These are phyloP conservation scores for Escovopsis sp. DNA, from an alignment of 2,329 filamentous ascomycete genomes.

Conservation along the genomic window DNA sequence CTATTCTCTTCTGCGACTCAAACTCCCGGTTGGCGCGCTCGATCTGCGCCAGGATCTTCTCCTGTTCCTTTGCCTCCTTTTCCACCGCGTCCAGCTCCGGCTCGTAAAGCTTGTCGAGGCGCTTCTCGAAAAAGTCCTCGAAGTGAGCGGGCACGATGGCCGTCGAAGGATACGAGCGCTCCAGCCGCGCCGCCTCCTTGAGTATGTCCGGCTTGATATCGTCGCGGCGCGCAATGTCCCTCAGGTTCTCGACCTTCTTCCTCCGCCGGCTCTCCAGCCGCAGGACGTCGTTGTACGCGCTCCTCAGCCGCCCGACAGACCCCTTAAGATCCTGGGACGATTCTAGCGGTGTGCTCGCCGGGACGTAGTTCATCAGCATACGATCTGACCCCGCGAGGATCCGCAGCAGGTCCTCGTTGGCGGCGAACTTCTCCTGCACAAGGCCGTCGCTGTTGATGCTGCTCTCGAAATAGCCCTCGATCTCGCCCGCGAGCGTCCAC, in stretches of 20 bases:
- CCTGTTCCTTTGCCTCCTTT: constrained; percentile 63
- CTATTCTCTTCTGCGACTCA: constrained; percentile 51
- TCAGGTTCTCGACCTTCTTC: constrained; percentile 64
- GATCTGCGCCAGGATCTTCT: constrained; percentile 52
- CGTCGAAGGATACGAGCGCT: constrained; percentile 74
- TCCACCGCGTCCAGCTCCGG: constrained; percentile 56
- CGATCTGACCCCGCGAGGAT: constrained; percentile 69
- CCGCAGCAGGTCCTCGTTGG: constrained; percentile 58
- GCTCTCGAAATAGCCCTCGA: constrained; percentile 70
- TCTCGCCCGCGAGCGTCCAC: constrained; percentile 61
- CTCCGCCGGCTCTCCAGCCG: constrained; percentile 68
- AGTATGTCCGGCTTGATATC: constrained; percentile 80
- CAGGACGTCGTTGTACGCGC: constrained; percentile 70
- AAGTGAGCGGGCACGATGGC: constrained; percentile 80
- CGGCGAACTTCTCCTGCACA: constrained; percentile 64
- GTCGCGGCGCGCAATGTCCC: constrained; percentile 68
- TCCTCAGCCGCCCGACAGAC: constrained; percentile 62
- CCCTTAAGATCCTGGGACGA: constrained; percentile 71
- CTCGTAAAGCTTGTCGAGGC: constrained; percentile 64
- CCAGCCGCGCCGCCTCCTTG: constrained; percentile 67
- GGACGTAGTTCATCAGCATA: constrained; percentile 76
- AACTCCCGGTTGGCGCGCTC: constrained; percentile 68
- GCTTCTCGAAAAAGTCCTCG: constrained; percentile 75
- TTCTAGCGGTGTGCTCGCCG: constrained; percentile 63
- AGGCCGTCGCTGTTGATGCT: constrained; percentile 40